Evolutionary conservation across 2,329 filamentous ascomycete genomes (phyloP).

Genomic region (Cryphonectria parasitica): DNA sequence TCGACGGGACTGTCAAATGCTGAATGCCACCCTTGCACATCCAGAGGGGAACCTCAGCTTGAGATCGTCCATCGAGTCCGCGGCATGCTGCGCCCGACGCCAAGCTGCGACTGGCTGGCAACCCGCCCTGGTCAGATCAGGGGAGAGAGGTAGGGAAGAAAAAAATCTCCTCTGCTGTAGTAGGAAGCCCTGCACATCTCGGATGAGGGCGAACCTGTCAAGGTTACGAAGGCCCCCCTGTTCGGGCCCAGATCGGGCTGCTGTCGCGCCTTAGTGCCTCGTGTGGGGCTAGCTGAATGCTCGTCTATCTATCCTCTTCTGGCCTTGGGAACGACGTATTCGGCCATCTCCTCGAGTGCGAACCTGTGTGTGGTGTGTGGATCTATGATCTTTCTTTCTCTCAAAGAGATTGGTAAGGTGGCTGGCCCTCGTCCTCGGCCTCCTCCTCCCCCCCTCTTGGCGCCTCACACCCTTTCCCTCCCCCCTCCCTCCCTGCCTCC

Average conservation of each 20-base stretch:
- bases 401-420: background rate
- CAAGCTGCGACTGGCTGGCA: slow-evolving; percentile 12
- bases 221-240: slow-evolving; percentile 1
- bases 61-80: background rate
- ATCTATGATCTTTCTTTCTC: slow-evolving; percentile 5
- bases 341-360: slow-evolving; percentile 19
- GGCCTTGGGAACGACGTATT: slow-evolving; percentile 18
- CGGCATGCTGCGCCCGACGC: slow-evolving; percentile 9
- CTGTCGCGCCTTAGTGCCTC: slow-evolving; percentile 26
- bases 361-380: background rate
- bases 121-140: background rate
- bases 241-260: slow-evolving; percentile 25
- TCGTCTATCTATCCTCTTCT: slow-evolving; percentile 23
- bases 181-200: slow-evolving; percentile 14
- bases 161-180: slow-evolving; percentile 9
- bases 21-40: background rate
- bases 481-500: background rate
- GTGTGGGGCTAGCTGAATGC: slow-evolving; percentile 27
- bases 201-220: slow-evolving; percentile 16
- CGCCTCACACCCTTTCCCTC: background rate
- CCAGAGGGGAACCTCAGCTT: background rate
- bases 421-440: background rate
- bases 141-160: background rate
- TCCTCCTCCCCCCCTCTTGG: background rate
- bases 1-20: slow-evolving; percentile 7